phyloP scores from a whole-genome alignment of 2,329 filamentous ascomycete genomes.

The Cordyceps fumosorosea region DNA sequence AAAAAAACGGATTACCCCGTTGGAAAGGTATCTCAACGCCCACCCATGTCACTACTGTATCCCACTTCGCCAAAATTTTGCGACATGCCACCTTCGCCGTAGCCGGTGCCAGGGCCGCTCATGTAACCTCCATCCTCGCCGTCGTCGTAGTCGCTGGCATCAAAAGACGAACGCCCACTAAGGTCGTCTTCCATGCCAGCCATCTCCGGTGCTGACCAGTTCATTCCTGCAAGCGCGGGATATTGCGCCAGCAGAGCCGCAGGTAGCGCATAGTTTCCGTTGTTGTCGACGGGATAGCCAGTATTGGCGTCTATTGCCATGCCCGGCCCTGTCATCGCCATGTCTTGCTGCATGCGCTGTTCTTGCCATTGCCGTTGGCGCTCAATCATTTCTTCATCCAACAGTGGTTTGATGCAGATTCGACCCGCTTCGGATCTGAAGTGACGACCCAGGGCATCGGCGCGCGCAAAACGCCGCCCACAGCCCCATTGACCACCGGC shows the following conservation, averaged over 20 bases:
- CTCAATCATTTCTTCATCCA: slow-evolving; percentile 88
- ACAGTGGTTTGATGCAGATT: slow-evolving; percentile 92
- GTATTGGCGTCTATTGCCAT: slow-evolving; percentile 56
- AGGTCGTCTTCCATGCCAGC: slow-evolving; percentile 66
- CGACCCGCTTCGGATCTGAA: slow-evolving; percentile 93
- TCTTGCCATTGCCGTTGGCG: slow-evolving; percentile 70
- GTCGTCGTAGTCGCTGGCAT: slow-evolving; percentile 71
- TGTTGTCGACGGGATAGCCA: slow-evolving; percentile 50
- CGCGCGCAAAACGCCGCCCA: slow-evolving; percentile 84
- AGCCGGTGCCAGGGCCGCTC: slow-evolving; percentile 55
- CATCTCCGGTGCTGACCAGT: slow-evolving; percentile 65
- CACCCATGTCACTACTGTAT: slow-evolving; percentile 46
- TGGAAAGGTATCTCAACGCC: slow-evolving; percentile 14
- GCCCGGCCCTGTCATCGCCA: slow-evolving; percentile 47
- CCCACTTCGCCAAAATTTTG: slow-evolving; percentile 50
- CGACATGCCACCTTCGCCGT: slow-evolving; percentile 48
- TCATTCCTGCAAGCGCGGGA: slow-evolving; percentile 82
- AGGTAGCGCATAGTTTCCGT: slow-evolving; percentile 64
- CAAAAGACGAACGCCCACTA: slow-evolving; percentile 75
- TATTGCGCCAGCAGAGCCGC: slow-evolving; percentile 86
- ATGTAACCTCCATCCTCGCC: slow-evolving; percentile 65
- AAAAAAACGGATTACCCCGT: neutral
- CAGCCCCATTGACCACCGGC: slow-evolving; percentile 85
- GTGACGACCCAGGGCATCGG: slow-evolving; percentile 88
- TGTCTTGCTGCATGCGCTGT: slow-evolving; percentile 60